These are phyloP conservation scores for Coleophoma eucalyptorum DNA, from an alignment of 2,329 filamentous ascomycete genomes.

Conservation along the genomic window DNA sequence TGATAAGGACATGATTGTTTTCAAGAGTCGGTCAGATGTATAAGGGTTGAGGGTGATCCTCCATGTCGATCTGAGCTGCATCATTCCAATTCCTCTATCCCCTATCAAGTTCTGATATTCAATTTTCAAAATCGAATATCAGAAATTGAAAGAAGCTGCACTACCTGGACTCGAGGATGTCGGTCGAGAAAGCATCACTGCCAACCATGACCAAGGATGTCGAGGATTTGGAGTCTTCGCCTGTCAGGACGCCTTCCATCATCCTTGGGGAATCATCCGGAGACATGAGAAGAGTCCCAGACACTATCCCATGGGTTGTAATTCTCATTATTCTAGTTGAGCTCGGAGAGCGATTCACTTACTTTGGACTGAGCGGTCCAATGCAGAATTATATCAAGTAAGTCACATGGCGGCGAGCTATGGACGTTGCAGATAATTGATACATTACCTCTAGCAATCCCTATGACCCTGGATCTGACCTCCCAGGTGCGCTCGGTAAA, in stretches of 20 bases:
- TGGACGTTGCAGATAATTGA: constrained; percentile 30
- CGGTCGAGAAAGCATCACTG: background rate
- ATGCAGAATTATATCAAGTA: constrained; percentile 60
- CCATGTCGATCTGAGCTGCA: too few species aligned
- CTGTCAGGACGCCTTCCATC: too few species aligned
- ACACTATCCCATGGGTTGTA: constrained; percentile 5
- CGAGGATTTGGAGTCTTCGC: background rate
- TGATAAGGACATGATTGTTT: too few species aligned
- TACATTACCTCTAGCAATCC: background rate
- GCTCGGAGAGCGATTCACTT: constrained; percentile 60
- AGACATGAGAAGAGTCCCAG: constrained; percentile 3
- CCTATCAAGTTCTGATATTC: too few species aligned
- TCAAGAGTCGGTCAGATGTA: too few species aligned
- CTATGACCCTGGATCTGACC: constrained; percentile 5
- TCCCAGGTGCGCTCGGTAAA: constrained; percentile 48
- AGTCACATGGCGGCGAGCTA: too few species aligned
- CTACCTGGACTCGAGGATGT: too few species aligned
- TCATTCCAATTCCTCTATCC: too few species aligned
- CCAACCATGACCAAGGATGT: background rate
- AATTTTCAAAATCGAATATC: too few species aligned
- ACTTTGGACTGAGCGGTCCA: constrained; percentile 58
- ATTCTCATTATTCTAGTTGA: constrained; percentile 56
- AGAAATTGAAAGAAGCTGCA: too few species aligned
- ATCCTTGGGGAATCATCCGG: background rate
- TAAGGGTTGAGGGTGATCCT: too few species aligned